phyloP scores from a whole-genome alignment of 1,139 yeast species.

The Yarrowia galli region DNA sequence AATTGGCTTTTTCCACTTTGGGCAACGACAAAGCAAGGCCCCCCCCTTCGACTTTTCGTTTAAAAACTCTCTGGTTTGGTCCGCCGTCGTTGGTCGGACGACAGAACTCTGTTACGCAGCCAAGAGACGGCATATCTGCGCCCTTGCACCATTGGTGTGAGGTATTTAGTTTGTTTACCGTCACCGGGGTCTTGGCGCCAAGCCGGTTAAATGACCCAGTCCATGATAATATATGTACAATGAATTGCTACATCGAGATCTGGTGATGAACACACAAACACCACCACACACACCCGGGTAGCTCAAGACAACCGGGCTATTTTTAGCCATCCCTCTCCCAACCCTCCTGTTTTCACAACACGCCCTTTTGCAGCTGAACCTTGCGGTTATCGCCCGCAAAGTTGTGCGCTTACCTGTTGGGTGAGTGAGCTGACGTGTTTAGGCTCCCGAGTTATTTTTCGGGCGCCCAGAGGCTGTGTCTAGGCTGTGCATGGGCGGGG shows the following conservation, averaged over 20 bases:
- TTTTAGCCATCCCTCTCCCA: conserved; percentile 7
- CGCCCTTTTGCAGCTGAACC: conserved; percentile 4
- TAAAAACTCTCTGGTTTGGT: background rate
- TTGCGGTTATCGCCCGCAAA: background rate
- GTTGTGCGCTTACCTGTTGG: conserved; percentile 11
- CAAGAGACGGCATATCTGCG: conserved; percentile 25
- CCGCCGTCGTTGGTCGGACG: too few relatives aligned
- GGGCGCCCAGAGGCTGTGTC: conserved; percentile 18
- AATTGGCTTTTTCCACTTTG: conserved; percentile 29
- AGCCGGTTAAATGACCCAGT: background rate
- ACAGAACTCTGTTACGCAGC: conserved; percentile 2
- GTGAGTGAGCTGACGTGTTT: conserved; percentile 24
- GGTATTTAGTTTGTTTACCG: conserved; percentile 5
- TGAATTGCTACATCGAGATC: background rate
- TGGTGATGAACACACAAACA: too few relatives aligned
- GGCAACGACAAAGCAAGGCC: conserved; percentile 35
- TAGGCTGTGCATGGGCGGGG: conserved; percentile 8
- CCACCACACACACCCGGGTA: too few relatives aligned
- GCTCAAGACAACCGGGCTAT: too few relatives aligned
- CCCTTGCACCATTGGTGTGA: conserved; percentile 24
- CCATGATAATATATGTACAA: background rate
- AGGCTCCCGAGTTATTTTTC: conserved; percentile 33
- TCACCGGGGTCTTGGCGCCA: conserved; percentile 8
- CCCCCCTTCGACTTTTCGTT: background rate
- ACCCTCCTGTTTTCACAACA: conserved; percentile 23